Evolutionary conservation across 176 grass and related monocot species (phyloP), one percentile per base, ranked within the genome.

Genomic region (Carex myosuroides): DNA sequence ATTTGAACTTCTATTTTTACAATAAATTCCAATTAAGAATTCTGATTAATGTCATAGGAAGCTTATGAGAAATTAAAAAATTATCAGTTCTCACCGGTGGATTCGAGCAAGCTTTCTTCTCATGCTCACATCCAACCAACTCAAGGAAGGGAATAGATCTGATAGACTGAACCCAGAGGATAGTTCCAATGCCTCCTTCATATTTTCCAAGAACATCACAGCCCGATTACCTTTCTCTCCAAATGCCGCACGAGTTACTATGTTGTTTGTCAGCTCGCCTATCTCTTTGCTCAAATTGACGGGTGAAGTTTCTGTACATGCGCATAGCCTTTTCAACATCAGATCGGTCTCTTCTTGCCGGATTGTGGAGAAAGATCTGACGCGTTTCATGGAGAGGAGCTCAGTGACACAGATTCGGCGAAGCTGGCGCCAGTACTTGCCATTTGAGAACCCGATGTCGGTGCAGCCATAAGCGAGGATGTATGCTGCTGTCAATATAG

Each of bases 141-240:
- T 85, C 10, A 87, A 84, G 37, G 86, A 90, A 39, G 91, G 91
- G 83, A 88, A 92, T 30, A 88, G 84, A 83, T 90, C 88, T 17
- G 59, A 74, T 53, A 88, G 48, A 70, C 39, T 93, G 73, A 88
- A 86, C 37, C 88, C 91, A 8, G 79, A 81, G 4, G 73, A 59
- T n/a, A 90, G 70, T 37, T 46, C 41, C 16, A 67, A 5, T 33
- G 84, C 37, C 66, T 37, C 48, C 63, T 64, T 48, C 54, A 90
- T 56, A 37, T 71, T 64, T 29, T 66, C 52, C 70, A 90, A 81
- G 78, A 88, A 88, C 30, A 30, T 64, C 26, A 62, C 58, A 68
- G 82, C 85, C 44, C 52, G 84, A 26, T 42, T 21, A 76, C 88
- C 56, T 69, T 80, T 82, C 55, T 79, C 64, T 6, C 86, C 88